These are phyloP conservation scores for Mortierella antarctica DNA, from an alignment of 192 early-diverging fungal genomes.

Conservation along the genomic window DNA sequence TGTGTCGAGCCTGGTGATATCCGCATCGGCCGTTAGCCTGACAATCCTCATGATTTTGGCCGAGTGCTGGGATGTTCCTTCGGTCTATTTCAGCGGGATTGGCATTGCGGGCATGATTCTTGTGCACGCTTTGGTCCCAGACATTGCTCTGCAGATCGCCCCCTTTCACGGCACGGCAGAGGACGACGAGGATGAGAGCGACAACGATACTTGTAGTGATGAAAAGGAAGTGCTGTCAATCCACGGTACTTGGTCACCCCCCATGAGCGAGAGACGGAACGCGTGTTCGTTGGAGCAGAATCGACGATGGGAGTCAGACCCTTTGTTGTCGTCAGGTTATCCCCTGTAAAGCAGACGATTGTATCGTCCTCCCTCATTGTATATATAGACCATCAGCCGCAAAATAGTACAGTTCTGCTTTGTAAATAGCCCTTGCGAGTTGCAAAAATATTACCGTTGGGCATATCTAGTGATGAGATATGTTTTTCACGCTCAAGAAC, in stretches of 20 bases:
- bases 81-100: conserved; percentile 41
- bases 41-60: conserved; percentile 32
- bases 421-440: too few relatives aligned
- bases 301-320: conserved; percentile 19
- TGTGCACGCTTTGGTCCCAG: conserved; percentile 37
- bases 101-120: conserved; percentile 43
- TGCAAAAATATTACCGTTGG: too few relatives aligned
- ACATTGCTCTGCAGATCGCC: conserved; percentile 6
- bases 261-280: conserved; percentile 20
- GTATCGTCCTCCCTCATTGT: neutral
- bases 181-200: conserved; percentile 3
- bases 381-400: neutral
- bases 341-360: too few relatives aligned
- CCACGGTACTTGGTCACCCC: neutral
- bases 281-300: conserved; percentile 39
- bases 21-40: conserved; percentile 14
- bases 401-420: too few relatives aligned
- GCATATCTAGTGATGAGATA: too few relatives aligned
- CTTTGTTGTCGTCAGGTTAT: neutral
- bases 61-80: conserved; percentile 49
- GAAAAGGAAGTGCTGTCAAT: neutral
- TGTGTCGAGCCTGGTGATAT: neutral
- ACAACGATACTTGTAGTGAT: neutral
- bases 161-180: neutral
- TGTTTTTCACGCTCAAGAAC: too few relatives aligned